These are phyloP conservation scores for Blastomyces gilchristii DNA, from an alignment of 2,329 filamentous ascomycete species.

Conservation along the genomic window DNA sequence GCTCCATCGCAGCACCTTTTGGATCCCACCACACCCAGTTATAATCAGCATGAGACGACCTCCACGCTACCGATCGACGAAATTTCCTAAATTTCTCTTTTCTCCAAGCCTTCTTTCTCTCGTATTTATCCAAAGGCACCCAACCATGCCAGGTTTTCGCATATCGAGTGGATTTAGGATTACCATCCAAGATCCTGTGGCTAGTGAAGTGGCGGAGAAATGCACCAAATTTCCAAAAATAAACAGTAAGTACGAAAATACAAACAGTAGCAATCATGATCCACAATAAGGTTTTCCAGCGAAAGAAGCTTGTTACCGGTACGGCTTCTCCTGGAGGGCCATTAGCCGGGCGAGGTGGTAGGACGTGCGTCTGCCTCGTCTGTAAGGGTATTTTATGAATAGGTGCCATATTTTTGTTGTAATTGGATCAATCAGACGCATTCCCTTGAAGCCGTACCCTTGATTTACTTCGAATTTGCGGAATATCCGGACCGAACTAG, in stretches of 20 bases:
- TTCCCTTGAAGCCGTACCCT: not conserved
- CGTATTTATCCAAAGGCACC: conserved; percentile 26
- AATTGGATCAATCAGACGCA: not conserved
- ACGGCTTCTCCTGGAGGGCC: conserved; percentile 18
- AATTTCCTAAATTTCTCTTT: conserved; percentile 17
- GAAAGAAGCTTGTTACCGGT: conserved; percentile 21
- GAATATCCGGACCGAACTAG: not conserved
- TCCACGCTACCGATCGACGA: conserved; percentile 25
- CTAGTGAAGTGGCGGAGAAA: conserved; percentile 30
- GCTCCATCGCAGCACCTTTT: conserved; percentile 15
- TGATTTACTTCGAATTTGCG: not conserved
- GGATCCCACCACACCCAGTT: conserved; percentile 36
- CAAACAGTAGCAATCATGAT: conserved; percentile 29
- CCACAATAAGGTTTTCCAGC: conserved; percentile 23
- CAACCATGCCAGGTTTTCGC: conserved; percentile 36
- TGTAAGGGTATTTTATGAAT: conserved; percentile 6
- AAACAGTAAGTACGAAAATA: conserved; percentile 30
- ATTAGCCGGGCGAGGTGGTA: conserved; percentile 21
- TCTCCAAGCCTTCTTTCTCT: conserved; percentile 22
- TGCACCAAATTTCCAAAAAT: conserved; percentile 32
- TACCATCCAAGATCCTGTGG: conserved; percentile 27
- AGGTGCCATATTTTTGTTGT: conserved; percentile 13
- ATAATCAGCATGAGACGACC: conserved; percentile 28
- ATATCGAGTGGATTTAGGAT: conserved; percentile 24
- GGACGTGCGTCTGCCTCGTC: conserved; percentile 13